Evolutionary conservation across 768 basidiomycete species (phyloP).

Genomic region (Boletus subparvulus): DNA sequence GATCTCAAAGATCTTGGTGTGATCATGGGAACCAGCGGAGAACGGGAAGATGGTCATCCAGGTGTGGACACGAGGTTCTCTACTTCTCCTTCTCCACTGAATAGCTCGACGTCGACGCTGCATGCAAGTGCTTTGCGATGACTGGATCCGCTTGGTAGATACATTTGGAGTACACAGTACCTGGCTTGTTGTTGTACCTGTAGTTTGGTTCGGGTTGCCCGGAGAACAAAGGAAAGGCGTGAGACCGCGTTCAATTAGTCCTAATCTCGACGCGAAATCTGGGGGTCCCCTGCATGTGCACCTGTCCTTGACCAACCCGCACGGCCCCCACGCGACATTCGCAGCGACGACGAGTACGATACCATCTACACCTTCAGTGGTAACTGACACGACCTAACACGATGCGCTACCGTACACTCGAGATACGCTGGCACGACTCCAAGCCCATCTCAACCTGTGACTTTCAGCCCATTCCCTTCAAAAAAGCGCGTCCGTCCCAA

Average conservation of each 20-base stretch:
- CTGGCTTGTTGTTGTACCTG: not conserved
- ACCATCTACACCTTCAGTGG: not conserved
- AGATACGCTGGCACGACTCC: slow-evolving; percentile 95
- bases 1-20: slow-evolving; percentile 64
- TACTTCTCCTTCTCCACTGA: slow-evolving; percentile 19
- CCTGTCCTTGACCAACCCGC: slow-evolving; percentile 4
- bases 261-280: slow-evolving; percentile 13
- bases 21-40: slow-evolving; percentile 51
- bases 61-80: slow-evolving; percentile 18
- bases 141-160: slow-evolving; percentile 1
- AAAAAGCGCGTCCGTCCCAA: slow-evolving; percentile 70
- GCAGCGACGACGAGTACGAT: slow-evolving; percentile 11
- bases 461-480: slow-evolving; percentile 84
- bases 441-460: slow-evolving; percentile 96
- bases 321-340: slow-evolving; percentile 5
- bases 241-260: slow-evolving; percentile 18
- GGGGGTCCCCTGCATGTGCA: slow-evolving; percentile 1
- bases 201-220: slow-evolving; percentile 4
- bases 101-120: slow-evolving; percentile 26
- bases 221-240: slow-evolving; percentile 18
- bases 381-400: slow-evolving; percentile 7
- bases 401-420: slow-evolving; percentile 88
- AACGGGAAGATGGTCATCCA: slow-evolving; percentile 32
- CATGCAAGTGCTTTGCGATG: slow-evolving; percentile 28
- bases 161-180: slow-evolving; percentile 8